Conservation (phyloP, 805 yeast species). For the Ogataea polymorpha region DNA sequence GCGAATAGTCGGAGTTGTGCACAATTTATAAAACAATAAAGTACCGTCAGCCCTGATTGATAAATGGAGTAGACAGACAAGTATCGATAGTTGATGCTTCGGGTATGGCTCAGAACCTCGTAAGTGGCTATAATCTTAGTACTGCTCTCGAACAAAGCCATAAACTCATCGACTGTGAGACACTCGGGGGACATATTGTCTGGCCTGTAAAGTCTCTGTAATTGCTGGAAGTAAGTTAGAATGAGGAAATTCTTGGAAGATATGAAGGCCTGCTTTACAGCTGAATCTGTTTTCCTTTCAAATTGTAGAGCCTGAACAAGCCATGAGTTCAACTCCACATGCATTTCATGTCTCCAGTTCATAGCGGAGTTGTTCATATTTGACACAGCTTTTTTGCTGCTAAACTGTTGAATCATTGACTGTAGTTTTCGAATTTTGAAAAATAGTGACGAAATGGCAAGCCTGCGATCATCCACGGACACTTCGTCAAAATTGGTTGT, state of each 20-base stretch:
- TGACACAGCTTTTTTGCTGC: constrained; percentile 2
- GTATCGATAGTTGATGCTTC: constrained; percentile 21
- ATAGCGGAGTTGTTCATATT: background rate
- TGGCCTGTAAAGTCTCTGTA: constrained; percentile 20
- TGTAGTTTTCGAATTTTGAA: constrained; percentile 18
- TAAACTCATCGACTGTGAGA: constrained; percentile 8
- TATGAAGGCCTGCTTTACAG: background rate
- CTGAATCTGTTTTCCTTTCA: background rate
- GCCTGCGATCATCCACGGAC: background rate
- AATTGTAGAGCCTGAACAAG: constrained; percentile 9
- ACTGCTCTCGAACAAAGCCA: constrained; percentile 14
- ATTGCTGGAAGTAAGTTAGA: constrained; percentile 20
- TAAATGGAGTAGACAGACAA: constrained; percentile 23
- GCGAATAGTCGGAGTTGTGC: constrained; percentile 10
- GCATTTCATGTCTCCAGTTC: constrained; percentile 17
- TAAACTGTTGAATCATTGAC: constrained; percentile 19
- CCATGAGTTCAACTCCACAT: constrained; percentile 17
- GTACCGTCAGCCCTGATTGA: constrained; percentile 19
- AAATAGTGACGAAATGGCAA: constrained; percentile 13
- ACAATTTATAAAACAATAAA: constrained; percentile 21
- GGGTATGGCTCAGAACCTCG: constrained; percentile 5
- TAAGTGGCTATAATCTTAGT: constrained; percentile 14
- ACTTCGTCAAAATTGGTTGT: constrained; percentile 10
- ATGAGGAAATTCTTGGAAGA: constrained; percentile 14
- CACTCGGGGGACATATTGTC: constrained; percentile 3